These are phyloP conservation scores for Paraconiothyrium brasiliense DNA, from an alignment of 2,329 filamentous ascomycete species.

Conservation along the genomic window DNA sequence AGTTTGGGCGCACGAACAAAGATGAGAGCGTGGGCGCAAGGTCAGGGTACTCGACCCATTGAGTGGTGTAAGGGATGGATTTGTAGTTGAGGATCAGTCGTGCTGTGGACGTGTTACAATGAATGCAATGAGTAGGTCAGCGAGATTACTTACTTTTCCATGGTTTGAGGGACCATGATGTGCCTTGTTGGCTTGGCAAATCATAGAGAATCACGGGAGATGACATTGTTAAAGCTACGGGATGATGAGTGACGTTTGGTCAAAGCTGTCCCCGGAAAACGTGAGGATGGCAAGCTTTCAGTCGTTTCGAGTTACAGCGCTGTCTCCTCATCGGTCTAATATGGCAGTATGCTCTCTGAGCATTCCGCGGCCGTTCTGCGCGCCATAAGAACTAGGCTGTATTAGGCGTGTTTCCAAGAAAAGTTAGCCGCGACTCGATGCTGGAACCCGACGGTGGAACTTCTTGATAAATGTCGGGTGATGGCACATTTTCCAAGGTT, in stretches of 20 bases:
- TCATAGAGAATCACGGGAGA: neutral
- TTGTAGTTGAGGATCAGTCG: slow-evolving; percentile 72
- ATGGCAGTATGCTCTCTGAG: neutral
- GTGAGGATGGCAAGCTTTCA: neutral
- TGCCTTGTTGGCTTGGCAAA: neutral
- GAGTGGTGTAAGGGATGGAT: slow-evolving; percentile 68
- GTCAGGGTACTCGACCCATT: slow-evolving; percentile 73
- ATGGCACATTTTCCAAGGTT: no score
- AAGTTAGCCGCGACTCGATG: neutral
- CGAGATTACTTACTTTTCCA: slow-evolving; percentile 56
- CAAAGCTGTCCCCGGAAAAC: neutral
- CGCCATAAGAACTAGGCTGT: neutral
- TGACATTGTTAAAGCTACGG: neutral
- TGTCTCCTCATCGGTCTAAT: neutral
- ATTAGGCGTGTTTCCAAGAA: neutral
- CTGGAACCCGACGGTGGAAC: no score
- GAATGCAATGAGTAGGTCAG: neutral
- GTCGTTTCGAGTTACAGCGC: neutral
- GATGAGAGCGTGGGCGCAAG: slow-evolving; percentile 54
- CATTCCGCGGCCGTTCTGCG: neutral
- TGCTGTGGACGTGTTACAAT: slow-evolving; percentile 63
- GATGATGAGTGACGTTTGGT: neutral
- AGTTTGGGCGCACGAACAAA: slow-evolving; percentile 34
- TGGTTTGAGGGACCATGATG: slow-evolving; percentile 5
- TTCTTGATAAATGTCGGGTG: no score